Conservation (phyloP, 345 rosid species). For the Cochlearia excelsa region DNA sequence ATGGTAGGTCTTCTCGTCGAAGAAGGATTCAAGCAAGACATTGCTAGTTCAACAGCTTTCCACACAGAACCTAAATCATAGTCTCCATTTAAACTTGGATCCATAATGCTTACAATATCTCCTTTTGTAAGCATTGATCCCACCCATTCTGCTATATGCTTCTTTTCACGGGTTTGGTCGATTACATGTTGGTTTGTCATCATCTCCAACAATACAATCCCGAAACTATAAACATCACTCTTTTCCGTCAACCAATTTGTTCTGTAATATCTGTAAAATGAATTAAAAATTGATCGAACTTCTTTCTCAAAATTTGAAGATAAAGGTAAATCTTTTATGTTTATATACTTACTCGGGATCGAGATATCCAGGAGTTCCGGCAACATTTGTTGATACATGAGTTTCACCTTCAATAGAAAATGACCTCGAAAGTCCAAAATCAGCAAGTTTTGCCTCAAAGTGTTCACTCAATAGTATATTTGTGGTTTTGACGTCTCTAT, state of each 20-base stretch:
- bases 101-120: slow-evolving; percentile 28
- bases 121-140: slow-evolving; percentile 21
- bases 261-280: slow-evolving; percentile 13
- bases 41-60: slow-evolving; percentile 35
- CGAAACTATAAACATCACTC: no score
- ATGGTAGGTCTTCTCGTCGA: neutral
- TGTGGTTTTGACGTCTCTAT: no score
- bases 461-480: no score
- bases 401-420: slow-evolving; percentile 12
- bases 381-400: slow-evolving; percentile 26
- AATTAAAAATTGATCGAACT: neutral
- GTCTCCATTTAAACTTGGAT: slow-evolving; percentile 29
- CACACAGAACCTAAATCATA: slow-evolving; percentile 26
- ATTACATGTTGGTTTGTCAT: slow-evolving; percentile 18
- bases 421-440: slow-evolving; percentile 29
- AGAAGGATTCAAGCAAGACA: slow-evolving; percentile 32
- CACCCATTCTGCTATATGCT: slow-evolving; percentile 18
- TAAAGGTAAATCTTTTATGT: no score
- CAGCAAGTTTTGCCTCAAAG: neutral
- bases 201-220: neutral
- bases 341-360: slow-evolving; percentile 16
- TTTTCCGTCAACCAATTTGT: neutral
- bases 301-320: neutral
- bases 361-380: slow-evolving; percentile 26
- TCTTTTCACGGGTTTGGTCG: slow-evolving; percentile 20